phyloP scores from a whole-genome alignment of 2,329 filamentous ascomycete genomes.

The Trichoderma hamatum region DNA sequence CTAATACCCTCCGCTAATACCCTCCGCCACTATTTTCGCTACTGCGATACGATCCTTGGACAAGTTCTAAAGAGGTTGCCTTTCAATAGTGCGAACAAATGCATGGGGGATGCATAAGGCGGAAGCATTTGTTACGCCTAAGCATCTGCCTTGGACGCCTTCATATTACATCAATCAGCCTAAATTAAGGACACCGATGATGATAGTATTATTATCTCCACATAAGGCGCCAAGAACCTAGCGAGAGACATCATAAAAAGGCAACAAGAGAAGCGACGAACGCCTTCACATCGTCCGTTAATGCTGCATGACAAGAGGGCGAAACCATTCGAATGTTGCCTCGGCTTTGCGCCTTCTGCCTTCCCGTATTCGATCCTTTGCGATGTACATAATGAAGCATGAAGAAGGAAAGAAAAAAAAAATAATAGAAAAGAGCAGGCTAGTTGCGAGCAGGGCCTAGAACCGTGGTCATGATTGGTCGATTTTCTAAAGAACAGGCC shows the following conservation, averaged over 20 bases:
- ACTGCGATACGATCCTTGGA: background rate
- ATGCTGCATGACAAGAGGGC: background rate
- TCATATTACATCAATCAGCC: too few relatives aligned
- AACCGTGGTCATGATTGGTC: too few relatives aligned
- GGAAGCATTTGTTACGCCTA: background rate
- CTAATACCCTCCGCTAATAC: background rate
- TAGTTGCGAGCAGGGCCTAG: too few relatives aligned
- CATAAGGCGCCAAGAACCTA: background rate
- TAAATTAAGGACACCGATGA: background rate
- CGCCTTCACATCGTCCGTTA: background rate
- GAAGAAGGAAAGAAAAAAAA: too few relatives aligned
- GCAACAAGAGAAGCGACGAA: background rate
- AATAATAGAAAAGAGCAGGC: too few relatives aligned
- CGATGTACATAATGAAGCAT: too few relatives aligned
- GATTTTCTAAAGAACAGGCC: too few relatives aligned
- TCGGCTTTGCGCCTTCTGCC: background rate
- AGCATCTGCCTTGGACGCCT: background rate
- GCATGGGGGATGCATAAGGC: background rate
- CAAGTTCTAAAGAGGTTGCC: background rate
- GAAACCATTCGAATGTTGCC: background rate
- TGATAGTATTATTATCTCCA: background rate
- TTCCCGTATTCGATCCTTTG: background rate
- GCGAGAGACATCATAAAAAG: background rate
- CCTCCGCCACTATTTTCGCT: background rate
- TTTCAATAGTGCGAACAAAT: background rate